Base-by-base conservation (phyloP, 768 basidiomycete species). In the Termitomyces sp. region DNA sequence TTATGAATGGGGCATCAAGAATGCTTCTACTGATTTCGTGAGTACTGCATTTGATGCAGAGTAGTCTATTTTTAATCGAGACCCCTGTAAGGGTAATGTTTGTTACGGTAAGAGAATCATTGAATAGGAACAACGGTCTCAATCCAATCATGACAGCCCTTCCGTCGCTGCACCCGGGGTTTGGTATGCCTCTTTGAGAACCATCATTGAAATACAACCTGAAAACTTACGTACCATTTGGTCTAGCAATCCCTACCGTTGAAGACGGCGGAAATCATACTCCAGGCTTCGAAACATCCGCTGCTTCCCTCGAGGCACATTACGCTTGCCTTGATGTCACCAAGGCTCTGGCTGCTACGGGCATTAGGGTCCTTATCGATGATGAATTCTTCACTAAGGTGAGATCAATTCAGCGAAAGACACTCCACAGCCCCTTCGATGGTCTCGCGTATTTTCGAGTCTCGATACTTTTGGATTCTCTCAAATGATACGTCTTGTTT, bases 21-120 rank as follows among this genome's bases (percentile, higher is more conserved):
- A 78, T 51, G 91, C 89, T 13, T 93, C 89, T 6, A 93, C 91
- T 2, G 91, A 93, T 69, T 93, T 93, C 61, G 91, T 91, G 64
- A 75, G 88, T 73, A 7, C 40, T 47, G 16, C 10, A 38, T 44
- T 13, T 1, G 32, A 28, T 44, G 10, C 28, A 48, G 10, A 41
- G n/a, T 18, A 35, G 14, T 36, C 41, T 46, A 28, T 23, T 20
- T 58, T 18, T 47, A 7, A 35, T 28, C 20, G 46, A 54, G 44
- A 12, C 53, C 36, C 8, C 44, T 41, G 4, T 2, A 50, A 89
- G 88, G 88, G 88, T 33, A 89, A 91, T 67, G 76, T 93, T 35
- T 86, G 84, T 6, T 89, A 93, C 60, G 82, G 90, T 90, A 69
- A 46, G 70, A 51, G 13, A 46, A 59, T 57, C 30, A 2, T 35